phyloP scores from a whole-genome alignment of 768 basidiomycete species.

The Boletus vinaceobasis region DNA sequence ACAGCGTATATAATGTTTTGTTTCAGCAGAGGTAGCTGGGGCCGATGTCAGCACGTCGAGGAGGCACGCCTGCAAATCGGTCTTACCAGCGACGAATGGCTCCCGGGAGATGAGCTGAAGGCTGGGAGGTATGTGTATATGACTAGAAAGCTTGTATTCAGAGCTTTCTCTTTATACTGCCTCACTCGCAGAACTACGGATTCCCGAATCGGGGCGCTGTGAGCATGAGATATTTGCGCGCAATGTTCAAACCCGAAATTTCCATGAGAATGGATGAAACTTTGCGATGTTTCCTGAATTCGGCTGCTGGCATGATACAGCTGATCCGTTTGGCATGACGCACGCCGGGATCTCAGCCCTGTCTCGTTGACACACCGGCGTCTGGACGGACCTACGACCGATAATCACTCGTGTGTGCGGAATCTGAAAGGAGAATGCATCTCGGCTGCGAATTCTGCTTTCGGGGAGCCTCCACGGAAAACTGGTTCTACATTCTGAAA shows the following conservation, averaged over 20 bases:
- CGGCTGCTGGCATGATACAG: background rate
- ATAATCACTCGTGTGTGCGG: background rate
- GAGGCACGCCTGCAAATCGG: background rate
- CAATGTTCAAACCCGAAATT: background rate
- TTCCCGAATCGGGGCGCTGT: background rate
- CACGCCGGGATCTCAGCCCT: background rate
- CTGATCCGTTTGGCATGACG: background rate
- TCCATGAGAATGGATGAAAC: background rate
- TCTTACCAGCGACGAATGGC: background rate
- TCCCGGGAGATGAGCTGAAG: background rate
- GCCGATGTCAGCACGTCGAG: background rate
- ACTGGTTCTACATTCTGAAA: background rate
- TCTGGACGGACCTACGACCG: background rate
- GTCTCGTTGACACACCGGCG: background rate
- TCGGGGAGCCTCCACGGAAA: background rate
- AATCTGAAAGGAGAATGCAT: background rate
- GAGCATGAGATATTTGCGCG: background rate
- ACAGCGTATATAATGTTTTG: background rate
- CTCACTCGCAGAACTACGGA: background rate
- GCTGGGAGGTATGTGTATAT: background rate
- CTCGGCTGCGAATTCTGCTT: background rate
- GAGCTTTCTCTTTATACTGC: conserved; percentile 7
- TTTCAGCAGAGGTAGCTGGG: background rate
- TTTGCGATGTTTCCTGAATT: background rate
- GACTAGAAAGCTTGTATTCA: background rate